phyloP scores from a whole-genome alignment of 805 yeast genomes.

The Nakazawaea siamensis region DNA sequence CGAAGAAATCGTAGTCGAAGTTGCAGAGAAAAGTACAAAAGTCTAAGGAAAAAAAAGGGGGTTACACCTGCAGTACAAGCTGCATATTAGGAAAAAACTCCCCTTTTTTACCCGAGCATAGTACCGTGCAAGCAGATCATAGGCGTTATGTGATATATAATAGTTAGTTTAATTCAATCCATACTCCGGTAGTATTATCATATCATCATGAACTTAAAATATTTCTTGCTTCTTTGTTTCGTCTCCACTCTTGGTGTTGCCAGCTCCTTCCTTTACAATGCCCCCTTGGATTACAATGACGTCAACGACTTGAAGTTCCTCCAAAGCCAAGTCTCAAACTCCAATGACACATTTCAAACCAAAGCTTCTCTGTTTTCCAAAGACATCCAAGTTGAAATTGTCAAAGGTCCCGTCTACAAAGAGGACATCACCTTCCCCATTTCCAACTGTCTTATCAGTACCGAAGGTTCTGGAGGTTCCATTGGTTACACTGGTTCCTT shows the following conservation, averaged over 20 bases:
- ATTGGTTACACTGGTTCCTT: constrained; percentile 7
- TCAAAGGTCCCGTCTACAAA: not conserved
- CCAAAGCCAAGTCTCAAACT: not conserved
- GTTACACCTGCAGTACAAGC: too few species aligned
- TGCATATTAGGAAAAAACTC: too few species aligned
- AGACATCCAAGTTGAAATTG: constrained; percentile 1
- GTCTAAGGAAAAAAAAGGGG: too few species aligned
- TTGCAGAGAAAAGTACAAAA: not conserved
- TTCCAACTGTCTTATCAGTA: constrained; percentile 7
- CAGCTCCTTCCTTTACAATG: too few species aligned
- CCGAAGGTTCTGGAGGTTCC: constrained; percentile 7
- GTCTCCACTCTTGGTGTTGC: too few species aligned
- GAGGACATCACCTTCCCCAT: constrained; percentile 4
- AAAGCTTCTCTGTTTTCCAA: not conserved
- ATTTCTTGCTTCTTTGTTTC: too few species aligned
- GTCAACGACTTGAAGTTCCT: constrained; percentile 1
- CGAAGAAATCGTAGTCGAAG: not conserved
- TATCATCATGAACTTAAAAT: too few species aligned
- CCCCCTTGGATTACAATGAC: not conserved
- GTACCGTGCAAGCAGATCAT: too few species aligned
- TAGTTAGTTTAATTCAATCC: too few species aligned
- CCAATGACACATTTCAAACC: not conserved
- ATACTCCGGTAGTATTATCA: too few species aligned
- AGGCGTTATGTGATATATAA: too few species aligned
- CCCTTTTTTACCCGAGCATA: too few species aligned